Conservation (phyloP, 2,329 filamentous ascomycete species). For the Penicillium sp. region DNA sequence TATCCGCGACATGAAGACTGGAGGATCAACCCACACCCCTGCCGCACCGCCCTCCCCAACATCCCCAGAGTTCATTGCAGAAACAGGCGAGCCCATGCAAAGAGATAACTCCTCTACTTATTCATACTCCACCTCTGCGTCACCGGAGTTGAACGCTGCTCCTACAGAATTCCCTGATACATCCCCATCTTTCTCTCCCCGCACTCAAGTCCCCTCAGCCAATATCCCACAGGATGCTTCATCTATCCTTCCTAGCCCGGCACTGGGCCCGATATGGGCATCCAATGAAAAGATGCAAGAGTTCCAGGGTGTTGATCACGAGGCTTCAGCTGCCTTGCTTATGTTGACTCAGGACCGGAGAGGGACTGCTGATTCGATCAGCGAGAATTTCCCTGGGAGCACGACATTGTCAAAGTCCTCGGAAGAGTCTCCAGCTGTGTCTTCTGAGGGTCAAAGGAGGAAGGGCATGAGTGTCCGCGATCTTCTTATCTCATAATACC, state of each 20-base stretch:
- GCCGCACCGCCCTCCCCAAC: conserved; percentile 29
- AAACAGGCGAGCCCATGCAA: conserved; percentile 11
- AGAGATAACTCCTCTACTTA: conserved; percentile 19
- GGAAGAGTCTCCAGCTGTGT: conserved; percentile 2
- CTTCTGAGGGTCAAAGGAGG: conserved; percentile 26
- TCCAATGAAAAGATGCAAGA: conserved; percentile 19
- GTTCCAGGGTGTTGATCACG: conserved; percentile 51
- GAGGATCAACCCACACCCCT: conserved; percentile 18
- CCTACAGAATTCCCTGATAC: conserved; percentile 18
- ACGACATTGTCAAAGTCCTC: not conserved
- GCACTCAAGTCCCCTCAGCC: conserved; percentile 21
- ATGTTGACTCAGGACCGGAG: conserved; percentile 79
- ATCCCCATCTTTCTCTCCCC: conserved; percentile 30
- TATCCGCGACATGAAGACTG: conserved; percentile 65
- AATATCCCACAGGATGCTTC: conserved; percentile 19
- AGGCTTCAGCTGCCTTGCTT: conserved; percentile 74
- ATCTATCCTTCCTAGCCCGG: conserved; percentile 32
- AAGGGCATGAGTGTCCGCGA: conserved; percentile 50
- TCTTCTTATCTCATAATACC: conserved; percentile 42
- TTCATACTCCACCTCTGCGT: conserved; percentile 29
- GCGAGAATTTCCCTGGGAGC: conserved; percentile 15
- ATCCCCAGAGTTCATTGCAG: conserved; percentile 28
- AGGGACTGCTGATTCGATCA: conserved; percentile 34
- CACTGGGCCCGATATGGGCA: conserved; percentile 24
- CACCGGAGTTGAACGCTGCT: conserved; percentile 28